Conservation (phyloP, 2,329 filamentous ascomycete species). For the Chaetoscypha palmicola region DNA sequence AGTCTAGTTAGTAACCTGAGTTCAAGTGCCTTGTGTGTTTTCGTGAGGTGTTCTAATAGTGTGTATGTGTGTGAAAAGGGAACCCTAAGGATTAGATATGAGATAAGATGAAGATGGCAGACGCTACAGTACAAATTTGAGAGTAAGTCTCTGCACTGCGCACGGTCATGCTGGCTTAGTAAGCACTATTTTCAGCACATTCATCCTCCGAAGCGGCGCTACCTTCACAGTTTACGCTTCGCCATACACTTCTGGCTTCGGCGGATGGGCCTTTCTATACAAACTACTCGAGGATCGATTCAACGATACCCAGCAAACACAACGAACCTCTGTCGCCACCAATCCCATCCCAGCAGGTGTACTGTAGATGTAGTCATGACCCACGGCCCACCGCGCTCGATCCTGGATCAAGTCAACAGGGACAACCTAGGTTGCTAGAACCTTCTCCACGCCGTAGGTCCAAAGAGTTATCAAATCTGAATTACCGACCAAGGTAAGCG, state of each 20-base stretch:
- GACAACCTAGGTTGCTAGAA: conserved; percentile 37
- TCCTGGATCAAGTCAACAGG: conserved; percentile 4
- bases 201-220: conserved; percentile 19
- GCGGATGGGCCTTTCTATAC: conserved; percentile 24
- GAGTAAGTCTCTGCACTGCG: too few relatives aligned
- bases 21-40: too few relatives aligned
- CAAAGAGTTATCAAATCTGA: too few relatives aligned
- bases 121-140: too few relatives aligned
- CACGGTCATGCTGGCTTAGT: too few relatives aligned
- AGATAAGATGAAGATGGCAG: too few relatives aligned
- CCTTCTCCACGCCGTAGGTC: conserved; percentile 42
- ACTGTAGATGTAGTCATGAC: conserved; percentile 34
- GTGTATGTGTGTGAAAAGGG: too few relatives aligned
- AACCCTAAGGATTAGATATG: too few relatives aligned
- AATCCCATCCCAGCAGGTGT: conserved; percentile 17
- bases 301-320: conserved; percentile 1
- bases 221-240: conserved; percentile 24
- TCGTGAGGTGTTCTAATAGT: too few relatives aligned
- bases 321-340: conserved; percentile 8
- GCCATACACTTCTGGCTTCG: conserved; percentile 23
- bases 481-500: too few relatives aligned
- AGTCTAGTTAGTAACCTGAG: too few relatives aligned
- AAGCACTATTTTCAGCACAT: too few relatives aligned
- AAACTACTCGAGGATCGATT: conserved; percentile 16
- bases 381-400: conserved; percentile 34